Evolutionary conservation across 176 grass and related monocot species (phyloP).

Genomic region (Cenchrus purpureus): DNA sequence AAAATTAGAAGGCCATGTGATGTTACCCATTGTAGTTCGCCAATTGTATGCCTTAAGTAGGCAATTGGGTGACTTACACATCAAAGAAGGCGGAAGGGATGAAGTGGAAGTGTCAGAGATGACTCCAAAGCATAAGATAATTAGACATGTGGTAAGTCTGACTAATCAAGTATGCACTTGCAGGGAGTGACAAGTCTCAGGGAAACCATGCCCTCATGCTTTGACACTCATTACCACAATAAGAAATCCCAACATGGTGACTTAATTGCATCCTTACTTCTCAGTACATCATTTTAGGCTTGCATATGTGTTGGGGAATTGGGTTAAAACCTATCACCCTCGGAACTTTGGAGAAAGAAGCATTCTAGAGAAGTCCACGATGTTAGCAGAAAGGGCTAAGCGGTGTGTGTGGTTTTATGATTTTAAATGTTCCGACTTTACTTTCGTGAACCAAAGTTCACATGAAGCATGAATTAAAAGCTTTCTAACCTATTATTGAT

Average conservation of each 20-base stretch:
- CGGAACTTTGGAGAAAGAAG: too few relatives aligned
- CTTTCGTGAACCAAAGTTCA: too few relatives aligned
- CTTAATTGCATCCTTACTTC: background rate
- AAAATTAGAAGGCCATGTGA: background rate
- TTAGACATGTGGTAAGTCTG: background rate
- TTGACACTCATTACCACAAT: background rate
- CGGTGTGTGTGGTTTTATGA: too few relatives aligned
- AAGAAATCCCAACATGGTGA: background rate
- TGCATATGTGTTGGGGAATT: too few relatives aligned
- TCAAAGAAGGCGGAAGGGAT: background rate
- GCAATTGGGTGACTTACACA: background rate
- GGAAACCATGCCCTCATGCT: background rate
- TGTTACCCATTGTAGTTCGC: background rate
- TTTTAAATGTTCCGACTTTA: too few relatives aligned
- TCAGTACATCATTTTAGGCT: background rate
- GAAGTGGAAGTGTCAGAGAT: background rate
- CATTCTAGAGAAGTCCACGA: too few relatives aligned
- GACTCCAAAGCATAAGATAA: background rate
- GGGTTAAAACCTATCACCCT: too few relatives aligned
- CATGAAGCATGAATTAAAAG: too few relatives aligned
- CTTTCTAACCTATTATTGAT: too few relatives aligned
- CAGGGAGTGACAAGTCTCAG: constrained; percentile 3
- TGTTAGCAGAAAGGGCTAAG: too few relatives aligned
- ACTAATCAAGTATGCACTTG: background rate
- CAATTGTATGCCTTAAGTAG: background rate